Evolutionary conservation across 352 stramenopile genomes (phyloP), one percentile per base, ranked within the genome.

Genomic region (Globisporangium acanthophoron): DNA sequence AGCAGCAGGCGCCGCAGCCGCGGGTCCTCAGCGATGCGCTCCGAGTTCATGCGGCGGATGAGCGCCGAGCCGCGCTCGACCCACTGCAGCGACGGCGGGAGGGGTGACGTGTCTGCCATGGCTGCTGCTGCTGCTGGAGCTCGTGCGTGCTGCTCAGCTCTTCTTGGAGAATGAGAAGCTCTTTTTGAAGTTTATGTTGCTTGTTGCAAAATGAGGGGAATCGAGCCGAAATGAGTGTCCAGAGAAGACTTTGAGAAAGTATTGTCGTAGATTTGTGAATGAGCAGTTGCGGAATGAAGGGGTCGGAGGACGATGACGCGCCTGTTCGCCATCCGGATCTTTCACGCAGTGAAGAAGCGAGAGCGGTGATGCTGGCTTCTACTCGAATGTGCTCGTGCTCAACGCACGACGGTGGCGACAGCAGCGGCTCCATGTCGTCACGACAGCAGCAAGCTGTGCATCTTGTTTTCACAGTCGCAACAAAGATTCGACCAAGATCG

Each of bases 11-110:
- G 76, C 11, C 78, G 77, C 47, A 94, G 69, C 31, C 85, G 83
- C 58, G 82, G 82, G 59, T 94, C 85, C 65, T 94, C 83, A 8
- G 85, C 85, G 44, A 95, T 76, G 40, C 85, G 81, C 68, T 95
- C 85, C 48, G 85, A 92, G 61, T 95, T 95, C 79, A 95, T 95
- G 69, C 85, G 84, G 24, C 85, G 81, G 54, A 95, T 85, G 49
- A 95, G 73, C 54, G 83, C 77, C 4, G 85, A 91, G 49, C 85
- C 85, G 54, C 85, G 84, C 62, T 95, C 85, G 35, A 90, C 73
- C 84, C 85, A 93, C 53, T 76, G 73, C 33, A 91, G 59, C 41
- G 65, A 78, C 54, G 59, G 43, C 16, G 75, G 77, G 57, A 88
- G 85, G 45, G 52, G 13, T 24, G 40, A 18, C 27, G 59, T 27